phyloP scores from a whole-genome alignment of 2,329 filamentous ascomycete genomes.

The Diaporthe sp. region DNA sequence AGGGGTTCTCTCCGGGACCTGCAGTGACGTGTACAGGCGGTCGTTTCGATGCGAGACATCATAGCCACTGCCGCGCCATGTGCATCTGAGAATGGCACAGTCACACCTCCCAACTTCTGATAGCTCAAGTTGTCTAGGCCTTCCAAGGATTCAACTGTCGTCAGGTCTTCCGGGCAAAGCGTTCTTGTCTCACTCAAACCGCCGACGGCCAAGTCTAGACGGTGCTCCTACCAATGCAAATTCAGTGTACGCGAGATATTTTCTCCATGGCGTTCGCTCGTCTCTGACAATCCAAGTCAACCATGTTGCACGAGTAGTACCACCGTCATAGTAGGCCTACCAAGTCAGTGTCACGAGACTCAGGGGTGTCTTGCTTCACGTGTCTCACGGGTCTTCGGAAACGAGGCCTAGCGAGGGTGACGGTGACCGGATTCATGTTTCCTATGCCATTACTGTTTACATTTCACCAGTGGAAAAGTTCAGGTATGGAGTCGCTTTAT shows the following conservation, averaged over 20 bases:
- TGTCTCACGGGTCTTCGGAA: constrained; percentile 34
- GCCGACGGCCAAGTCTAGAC: background rate
- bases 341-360: background rate
- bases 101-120: background rate
- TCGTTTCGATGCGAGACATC: constrained; percentile 37
- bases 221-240: background rate
- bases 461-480: too few relatives aligned
- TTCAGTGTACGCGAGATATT: background rate
- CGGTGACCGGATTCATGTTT: too few relatives aligned
- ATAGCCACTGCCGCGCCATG: background rate
- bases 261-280: background rate
- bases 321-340: background rate
- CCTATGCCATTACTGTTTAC: too few relatives aligned
- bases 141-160: background rate
- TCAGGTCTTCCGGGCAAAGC: too few relatives aligned
- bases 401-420: background rate
- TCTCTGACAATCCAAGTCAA: constrained; percentile 25
- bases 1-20: background rate
- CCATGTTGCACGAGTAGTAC: background rate
- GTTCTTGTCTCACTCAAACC: background rate
- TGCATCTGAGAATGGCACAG: background rate
- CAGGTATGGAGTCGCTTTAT: too few relatives aligned
- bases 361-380: constrained; percentile 1
- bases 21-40: constrained; percentile 34
- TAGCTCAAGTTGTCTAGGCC: background rate